Base-by-base conservation (phyloP, 805 yeast genomes). In the Saturnispora diversa region DNA sequence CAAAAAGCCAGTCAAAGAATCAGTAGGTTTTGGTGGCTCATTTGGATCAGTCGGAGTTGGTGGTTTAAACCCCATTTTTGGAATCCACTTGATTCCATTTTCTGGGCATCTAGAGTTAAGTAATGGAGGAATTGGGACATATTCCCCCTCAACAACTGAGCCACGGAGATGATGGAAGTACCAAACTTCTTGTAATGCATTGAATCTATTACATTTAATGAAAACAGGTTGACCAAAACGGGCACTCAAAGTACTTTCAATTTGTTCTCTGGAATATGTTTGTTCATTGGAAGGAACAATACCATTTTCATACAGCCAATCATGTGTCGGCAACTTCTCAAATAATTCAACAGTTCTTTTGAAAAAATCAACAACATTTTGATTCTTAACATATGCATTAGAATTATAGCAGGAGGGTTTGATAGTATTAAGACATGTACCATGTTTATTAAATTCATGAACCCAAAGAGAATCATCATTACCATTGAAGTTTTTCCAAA, bases 391-490 rank as follows among this genome's bases (percentile, higher is more conserved):
- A 43, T 56, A 58, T 16, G 47, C 40, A 1, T 40, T 10, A 16
- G 47, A 51, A 6, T 62, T 62, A 59, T 86, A 87, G 59, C 97
- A 88, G 4, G 59, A 50, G 3, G 92, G 84, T 42, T 70, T 74
- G 34, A 88, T 65, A 1, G 96, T 86, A 35, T 79, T 74, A 70
- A 87, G 78, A 62, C 97, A 88, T 8, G 95, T 86, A 19, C 88
- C 97, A 57, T 88, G 97, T 58, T 88, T 88, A 65, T 88, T 87
- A 69, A 74, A 88, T 61, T 88, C 97, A 60, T 88, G 96, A 26
- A 73, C 69, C 97, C 97, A 88, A 37, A 88, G 64, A 5, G 69
- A 56, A 43, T 74, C 78, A 55, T 82, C 90, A 42, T 72, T 58
- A 9, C 85, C 85, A 37, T 74, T 75, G 53, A 71, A 72, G 52